phyloP scores from a whole-genome alignment of 2,329 filamentous ascomycete genomes.

The Colletotrichum sp. region DNA sequence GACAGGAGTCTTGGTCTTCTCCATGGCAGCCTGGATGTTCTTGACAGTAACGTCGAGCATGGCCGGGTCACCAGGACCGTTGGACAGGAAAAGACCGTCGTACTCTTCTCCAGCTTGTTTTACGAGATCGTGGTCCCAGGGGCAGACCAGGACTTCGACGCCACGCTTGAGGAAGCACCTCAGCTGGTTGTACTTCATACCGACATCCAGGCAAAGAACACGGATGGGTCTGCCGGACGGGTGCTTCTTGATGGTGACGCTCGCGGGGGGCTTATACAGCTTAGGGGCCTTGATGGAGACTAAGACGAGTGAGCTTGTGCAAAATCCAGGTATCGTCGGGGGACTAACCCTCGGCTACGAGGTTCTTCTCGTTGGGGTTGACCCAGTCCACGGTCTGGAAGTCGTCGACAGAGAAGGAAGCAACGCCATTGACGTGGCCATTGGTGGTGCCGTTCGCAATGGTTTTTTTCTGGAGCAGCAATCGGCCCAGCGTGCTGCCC shows the following conservation, averaged over 20 bases:
- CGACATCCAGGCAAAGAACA: constrained; percentile 93
- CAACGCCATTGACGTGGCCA: constrained; percentile 25
- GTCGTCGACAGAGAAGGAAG: constrained; percentile 35
- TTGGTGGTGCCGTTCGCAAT: constrained; percentile 50
- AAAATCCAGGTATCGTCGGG: constrained; percentile 15
- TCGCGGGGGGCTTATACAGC: constrained; percentile 78
- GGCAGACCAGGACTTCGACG: constrained; percentile 92
- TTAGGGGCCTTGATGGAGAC: constrained; percentile 90
- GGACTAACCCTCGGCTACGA: constrained; percentile 89
- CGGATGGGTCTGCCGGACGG: constrained; percentile 87
- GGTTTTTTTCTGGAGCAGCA: constrained; percentile 73
- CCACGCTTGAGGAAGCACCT: constrained; percentile 90
- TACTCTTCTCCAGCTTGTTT: constrained; percentile 80
- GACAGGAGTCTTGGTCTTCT: constrained; percentile 82
- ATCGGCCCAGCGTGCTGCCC: constrained; percentile 93
- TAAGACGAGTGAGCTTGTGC: constrained; percentile 53
- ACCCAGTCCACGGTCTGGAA: constrained; percentile 89
- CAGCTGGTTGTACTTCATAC: constrained; percentile 98
- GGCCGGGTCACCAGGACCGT: constrained; percentile 94
- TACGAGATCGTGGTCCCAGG: constrained; percentile 94
- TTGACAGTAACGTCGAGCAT: constrained; percentile 81
- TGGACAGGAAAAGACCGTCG: constrained; percentile 96
- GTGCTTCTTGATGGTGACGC: constrained; percentile 74
- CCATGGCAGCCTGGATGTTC: constrained; percentile 78
- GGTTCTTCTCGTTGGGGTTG: constrained; percentile 90